Evolutionary conservation across 2,329 filamentous ascomycete species (phyloP), one percentile per base, ranked within the genome.

Genomic region (Colletotrichum siamense): DNA sequence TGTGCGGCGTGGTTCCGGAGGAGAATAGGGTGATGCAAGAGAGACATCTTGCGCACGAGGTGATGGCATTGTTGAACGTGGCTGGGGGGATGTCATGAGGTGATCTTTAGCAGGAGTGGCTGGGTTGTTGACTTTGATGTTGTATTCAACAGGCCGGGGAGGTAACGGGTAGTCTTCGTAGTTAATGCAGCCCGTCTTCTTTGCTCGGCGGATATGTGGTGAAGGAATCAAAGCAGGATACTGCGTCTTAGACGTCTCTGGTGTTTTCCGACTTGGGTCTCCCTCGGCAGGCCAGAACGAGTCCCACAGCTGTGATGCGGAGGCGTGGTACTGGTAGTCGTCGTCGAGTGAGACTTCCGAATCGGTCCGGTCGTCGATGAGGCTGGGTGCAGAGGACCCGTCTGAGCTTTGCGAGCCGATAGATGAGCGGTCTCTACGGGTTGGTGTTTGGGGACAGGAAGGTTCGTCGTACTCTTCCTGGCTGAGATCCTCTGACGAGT

Each of bases 311-410:
- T 89, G 86, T 30, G 85, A 81, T 7, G 85, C 84, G 36, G 88
- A 85, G 24, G 85, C 80, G 71, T 88, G 86, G 77, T 89, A 88
- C 75, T 88, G 86, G 72, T 86, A 86, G 78, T 91, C 89, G 57
- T 90, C 89, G 24, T 91, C 89, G 36, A 83, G 78, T 8, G 89
- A 91, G 22, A 83, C 80, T 68, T 91, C 89, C 6, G 89, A 90
- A 78, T 90, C 89, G 8, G 84, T 84, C 7, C 86, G 86, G 79
- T 90, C 87, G 77, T 91, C 89, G 18, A 89, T 85, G 80, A 91
- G 85, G 32, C 87, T 86, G 1, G 89, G 89, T 6, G 87, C 79
- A 5, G 89, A 90, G 5, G 89, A 90, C 30, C 81, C 84, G 59
- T 87, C 84, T 1, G 88, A 90, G 61, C 52, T 71, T 32, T 76